Evolutionary conservation across 148 eudicot genomes (phyloP).

Genomic region (Camellia sinensis): DNA sequence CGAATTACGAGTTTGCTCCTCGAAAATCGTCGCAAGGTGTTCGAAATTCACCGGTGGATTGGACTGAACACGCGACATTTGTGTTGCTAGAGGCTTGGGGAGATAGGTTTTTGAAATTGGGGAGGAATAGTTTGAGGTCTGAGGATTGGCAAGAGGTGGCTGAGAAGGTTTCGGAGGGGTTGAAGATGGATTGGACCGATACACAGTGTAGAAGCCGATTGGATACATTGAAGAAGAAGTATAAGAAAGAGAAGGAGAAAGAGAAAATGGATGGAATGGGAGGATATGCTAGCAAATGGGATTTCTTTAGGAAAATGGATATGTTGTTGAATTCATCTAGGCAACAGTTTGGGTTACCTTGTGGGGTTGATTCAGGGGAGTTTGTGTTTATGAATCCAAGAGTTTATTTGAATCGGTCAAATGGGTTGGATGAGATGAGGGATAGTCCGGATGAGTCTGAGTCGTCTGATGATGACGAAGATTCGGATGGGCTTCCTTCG

Average conservation of each 20-base stretch:
- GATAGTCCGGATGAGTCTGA: slow-evolving; percentile 85
- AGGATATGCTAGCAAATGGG: slow-evolving; percentile 64
- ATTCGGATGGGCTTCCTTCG: slow-evolving; percentile 17
- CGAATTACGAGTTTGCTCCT: slow-evolving; percentile 44
- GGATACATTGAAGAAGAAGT: slow-evolving; percentile 70
- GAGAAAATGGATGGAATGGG: slow-evolving; percentile 46
- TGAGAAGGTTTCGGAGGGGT: slow-evolving; percentile 66
- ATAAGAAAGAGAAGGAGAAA: slow-evolving; percentile 80
- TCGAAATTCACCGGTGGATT: slow-evolving; percentile 24
- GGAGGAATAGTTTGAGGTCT: slow-evolving; percentile 71
- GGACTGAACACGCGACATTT: slow-evolving; percentile 70
- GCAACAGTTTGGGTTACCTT: slow-evolving; percentile 66
- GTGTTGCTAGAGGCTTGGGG: slow-evolving; percentile 79
- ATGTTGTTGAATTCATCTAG: slow-evolving; percentile 53
- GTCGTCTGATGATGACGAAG: slow-evolving; percentile 45
- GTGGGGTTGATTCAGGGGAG: slow-evolving; percentile 95
- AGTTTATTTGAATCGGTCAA: slow-evolving; percentile 74
- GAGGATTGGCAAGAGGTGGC: slow-evolving; percentile 92
- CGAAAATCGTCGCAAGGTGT: slow-evolving; percentile 7
- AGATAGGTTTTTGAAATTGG: slow-evolving; percentile 65
- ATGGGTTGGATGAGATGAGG: slow-evolving; percentile 88
- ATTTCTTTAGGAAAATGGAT: slow-evolving; percentile 70
- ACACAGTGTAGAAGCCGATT: slow-evolving; percentile 68
- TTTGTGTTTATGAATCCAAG: slow-evolving; percentile 87
- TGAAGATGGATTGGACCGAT: slow-evolving; percentile 39